A percentile compares a stretch with the other conserved stretches of the same genome.
Evolutionary conservation across 495 filamentous ascomycete genomes (phyloP).

Genomic region (Astrothelium subdiscretum): DNA sequence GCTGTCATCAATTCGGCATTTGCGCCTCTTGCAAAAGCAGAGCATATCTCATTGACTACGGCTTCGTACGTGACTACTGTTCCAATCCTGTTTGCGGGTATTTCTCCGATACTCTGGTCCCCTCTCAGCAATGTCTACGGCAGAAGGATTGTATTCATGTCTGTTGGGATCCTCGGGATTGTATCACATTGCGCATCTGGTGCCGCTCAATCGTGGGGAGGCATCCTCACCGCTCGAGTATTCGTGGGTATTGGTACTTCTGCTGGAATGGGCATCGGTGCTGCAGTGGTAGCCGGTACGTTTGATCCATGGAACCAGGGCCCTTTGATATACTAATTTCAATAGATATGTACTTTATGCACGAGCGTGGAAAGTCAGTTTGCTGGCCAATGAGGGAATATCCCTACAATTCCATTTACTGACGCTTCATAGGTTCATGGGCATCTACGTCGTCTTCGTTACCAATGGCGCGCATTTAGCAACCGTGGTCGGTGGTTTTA

Average conservation of each 20-base stretch:
- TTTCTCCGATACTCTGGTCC: slow-evolving; percentile 25
- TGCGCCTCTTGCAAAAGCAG: slow-evolving; percentile 17
- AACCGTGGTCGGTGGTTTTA: slow-evolving; percentile 11
- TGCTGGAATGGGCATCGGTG: slow-evolving; percentile 15
- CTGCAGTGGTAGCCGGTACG: slow-evolving; percentile 12
- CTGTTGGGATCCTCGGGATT: slow-evolving; percentile 26
- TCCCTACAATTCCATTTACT: not conserved
- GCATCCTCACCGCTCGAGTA: slow-evolving; percentile 8
- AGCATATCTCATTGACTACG: slow-evolving; percentile 17
- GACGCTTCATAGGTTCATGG: slow-evolving; percentile 17
- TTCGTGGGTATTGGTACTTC: slow-evolving; percentile 11
- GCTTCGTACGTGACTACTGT: slow-evolving; percentile 20
- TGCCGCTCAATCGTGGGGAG: slow-evolving; percentile 1
- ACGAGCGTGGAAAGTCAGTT: slow-evolving; percentile 7
- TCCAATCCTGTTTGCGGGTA: slow-evolving; percentile 15
- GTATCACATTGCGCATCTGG: slow-evolving; percentile 26
- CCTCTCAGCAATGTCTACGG: slow-evolving; percentile 28
- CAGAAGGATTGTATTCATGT: slow-evolving; percentile 26
- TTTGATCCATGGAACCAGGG: not conserved
- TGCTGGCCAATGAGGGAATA: not conserved
- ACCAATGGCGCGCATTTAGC: slow-evolving; percentile 10
- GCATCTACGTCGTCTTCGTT: slow-evolving; percentile 30
- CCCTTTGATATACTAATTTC: not conserved
- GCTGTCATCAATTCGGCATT: slow-evolving; percentile 24
- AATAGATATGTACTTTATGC: slow-evolving; percentile 5